phyloP scores from a whole-genome alignment of 129 eudicot species.

The Flaveria bidentis region DNA sequence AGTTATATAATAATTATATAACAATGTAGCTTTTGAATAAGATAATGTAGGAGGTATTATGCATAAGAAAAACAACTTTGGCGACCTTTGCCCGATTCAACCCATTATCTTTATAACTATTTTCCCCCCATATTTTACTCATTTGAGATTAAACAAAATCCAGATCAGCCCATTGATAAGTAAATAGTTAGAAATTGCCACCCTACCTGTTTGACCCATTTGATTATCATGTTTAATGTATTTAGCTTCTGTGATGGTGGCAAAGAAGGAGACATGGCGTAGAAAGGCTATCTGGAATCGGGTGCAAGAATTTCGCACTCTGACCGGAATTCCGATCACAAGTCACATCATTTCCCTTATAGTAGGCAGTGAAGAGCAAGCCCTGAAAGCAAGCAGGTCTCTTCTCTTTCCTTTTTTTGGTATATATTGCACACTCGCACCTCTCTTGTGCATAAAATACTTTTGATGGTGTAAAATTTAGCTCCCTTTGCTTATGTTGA shows the following conservation, averaged over 20 bases:
- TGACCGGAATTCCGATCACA: constrained; percentile 76
- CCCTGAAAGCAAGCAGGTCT: constrained; percentile 91
- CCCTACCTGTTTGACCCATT: neutral
- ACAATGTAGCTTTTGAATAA: neutral
- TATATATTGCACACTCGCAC: too few relatives aligned
- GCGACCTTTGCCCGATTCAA: neutral
- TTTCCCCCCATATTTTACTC: neutral
- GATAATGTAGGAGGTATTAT: neutral
- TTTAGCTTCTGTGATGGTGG: constrained; percentile 83
- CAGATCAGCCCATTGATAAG: neutral
- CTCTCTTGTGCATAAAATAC: neutral
- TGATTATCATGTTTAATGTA: neutral
- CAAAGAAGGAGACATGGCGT: constrained; percentile 87
- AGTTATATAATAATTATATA: neutral
- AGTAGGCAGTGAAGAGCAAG: constrained; percentile 84
- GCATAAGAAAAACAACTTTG: neutral
- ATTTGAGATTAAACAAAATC: neutral
- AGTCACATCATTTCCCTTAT: constrained; percentile 89
- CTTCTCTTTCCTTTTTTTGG: neutral
- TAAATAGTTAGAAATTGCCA: neutral
- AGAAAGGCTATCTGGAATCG: constrained; percentile 74
- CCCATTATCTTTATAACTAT: neutral
- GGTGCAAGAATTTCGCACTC: constrained; percentile 68
- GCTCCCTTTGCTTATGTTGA: constrained; percentile 4
- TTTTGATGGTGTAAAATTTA: neutral